These are phyloP conservation scores for Akanthomyces dipterigenus DNA, from an alignment of 2,329 filamentous ascomycete species.

Conservation along the genomic window DNA sequence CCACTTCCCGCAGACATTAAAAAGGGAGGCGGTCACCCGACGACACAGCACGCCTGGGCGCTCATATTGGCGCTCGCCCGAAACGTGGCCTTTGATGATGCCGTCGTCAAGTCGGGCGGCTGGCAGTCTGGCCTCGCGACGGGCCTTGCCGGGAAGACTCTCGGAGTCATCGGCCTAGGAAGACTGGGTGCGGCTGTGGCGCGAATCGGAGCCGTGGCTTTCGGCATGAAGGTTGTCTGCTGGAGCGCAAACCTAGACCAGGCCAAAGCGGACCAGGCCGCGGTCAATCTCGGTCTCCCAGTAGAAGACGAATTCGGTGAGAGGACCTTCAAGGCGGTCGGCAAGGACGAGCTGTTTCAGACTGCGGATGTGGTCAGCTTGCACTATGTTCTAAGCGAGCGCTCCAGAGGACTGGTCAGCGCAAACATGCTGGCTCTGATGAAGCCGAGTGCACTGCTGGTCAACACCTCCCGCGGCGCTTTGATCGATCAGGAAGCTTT, in stretches of 20 bases:
- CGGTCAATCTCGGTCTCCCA: constrained; percentile 48
- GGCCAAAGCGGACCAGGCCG: constrained; percentile 51
- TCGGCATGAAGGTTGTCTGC: constrained; percentile 57
- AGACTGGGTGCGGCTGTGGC: constrained; percentile 54
- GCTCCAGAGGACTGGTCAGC: constrained; percentile 55
- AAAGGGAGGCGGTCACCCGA: constrained; percentile 34
- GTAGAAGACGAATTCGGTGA: constrained; percentile 39
- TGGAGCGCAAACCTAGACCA: constrained; percentile 62
- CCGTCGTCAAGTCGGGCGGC: constrained; percentile 42
- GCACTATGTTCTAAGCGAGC: constrained; percentile 59
- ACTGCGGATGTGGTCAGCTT: constrained; percentile 59
- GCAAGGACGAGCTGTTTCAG: constrained; percentile 56
- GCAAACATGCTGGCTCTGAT: constrained; percentile 50
- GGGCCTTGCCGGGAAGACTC: constrained; percentile 51
- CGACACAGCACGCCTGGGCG: constrained; percentile 51
- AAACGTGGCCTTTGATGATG: constrained; percentile 54
- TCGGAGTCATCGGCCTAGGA: constrained; percentile 56
- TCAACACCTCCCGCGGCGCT: constrained; percentile 68
- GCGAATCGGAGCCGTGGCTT: constrained; percentile 50
- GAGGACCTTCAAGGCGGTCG: constrained; percentile 50
- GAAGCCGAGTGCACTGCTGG: constrained; percentile 54
- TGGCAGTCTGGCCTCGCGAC: constrained; percentile 56
- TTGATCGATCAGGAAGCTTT: constrained; percentile 62
- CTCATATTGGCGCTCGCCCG: constrained; percentile 50
- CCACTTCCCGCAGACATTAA: constrained; percentile 19